Percentiles rank a stretch among this genome's conserved stretches.
Evolutionary conservation across 345 rosid species (phyloP).

Genomic region (Ceriops tagal): DNA sequence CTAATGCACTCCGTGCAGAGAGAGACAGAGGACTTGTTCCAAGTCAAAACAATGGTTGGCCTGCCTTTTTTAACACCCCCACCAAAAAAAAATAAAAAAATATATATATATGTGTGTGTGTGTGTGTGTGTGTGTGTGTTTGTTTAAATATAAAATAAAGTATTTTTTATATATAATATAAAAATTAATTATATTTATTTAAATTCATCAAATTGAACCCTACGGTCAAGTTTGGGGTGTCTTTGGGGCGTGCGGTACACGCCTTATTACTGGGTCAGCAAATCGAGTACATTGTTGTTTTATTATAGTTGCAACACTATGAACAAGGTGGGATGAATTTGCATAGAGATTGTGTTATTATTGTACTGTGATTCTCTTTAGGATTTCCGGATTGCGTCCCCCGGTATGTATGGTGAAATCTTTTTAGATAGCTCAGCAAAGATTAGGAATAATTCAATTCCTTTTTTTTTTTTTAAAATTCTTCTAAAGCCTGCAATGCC

Average conservation of each 20-base stretch:
- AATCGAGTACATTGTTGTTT: neutral
- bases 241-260: conserved; percentile 17
- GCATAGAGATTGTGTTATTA: neutral
- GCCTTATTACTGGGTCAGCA: conserved; percentile 1
- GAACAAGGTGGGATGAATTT: neutral
- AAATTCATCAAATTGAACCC: neutral
- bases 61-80: neutral
- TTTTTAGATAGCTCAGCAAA: neutral
- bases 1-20: conserved; percentile 13
- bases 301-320: too few species aligned
- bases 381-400: neutral
- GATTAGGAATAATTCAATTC: too few species aligned
- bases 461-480: too few species aligned
- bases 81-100: too few species aligned
- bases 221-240: neutral
- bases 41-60: conserved; percentile 39
- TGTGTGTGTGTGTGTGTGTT: too few species aligned
- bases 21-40: conserved; percentile 24
- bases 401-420: neutral
- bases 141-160: too few species aligned
- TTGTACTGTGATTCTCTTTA: neutral
- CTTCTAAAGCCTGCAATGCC: too few species aligned
- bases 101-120: too few species aligned
- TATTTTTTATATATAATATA: too few species aligned
- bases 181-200: too few species aligned